Conservation (phyloP, 768 basidiomycete species). For the Rhizopogon vulgaris region DNA sequence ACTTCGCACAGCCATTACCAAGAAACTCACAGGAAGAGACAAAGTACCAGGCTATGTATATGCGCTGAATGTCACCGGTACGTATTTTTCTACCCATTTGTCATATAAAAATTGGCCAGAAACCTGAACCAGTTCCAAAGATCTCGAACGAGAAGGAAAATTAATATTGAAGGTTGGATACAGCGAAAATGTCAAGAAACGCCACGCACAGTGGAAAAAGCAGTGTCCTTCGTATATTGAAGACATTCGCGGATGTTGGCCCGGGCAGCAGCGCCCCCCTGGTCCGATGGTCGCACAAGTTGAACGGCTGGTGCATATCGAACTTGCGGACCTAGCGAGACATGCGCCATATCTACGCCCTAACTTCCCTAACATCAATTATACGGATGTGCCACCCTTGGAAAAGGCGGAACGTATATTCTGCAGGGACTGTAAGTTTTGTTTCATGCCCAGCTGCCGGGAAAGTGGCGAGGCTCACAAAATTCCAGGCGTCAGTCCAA, state of each 20-base stretch:
- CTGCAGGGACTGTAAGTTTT: conserved; percentile 42
- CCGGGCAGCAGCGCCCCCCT: conserved; percentile 54
- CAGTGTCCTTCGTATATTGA: conserved; percentile 74
- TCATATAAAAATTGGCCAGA: neutral
- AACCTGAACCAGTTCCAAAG: conserved; percentile 10
- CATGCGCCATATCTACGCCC: conserved; percentile 56
- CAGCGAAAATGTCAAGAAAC: conserved; percentile 61
- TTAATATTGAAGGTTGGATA: conserved; percentile 77
- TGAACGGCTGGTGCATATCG: conserved; percentile 76
- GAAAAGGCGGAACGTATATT: conserved; percentile 14
- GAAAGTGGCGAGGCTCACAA: neutral
- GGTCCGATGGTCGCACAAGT: conserved; percentile 66
- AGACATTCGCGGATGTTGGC: conserved; percentile 70
- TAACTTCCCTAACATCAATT: conserved; percentile 34
- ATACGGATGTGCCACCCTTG: conserved; percentile 13
- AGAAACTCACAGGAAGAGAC: conserved; percentile 50
- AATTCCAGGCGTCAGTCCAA: conserved; percentile 27
- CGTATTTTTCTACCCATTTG: conserved; percentile 4
- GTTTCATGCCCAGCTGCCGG: conserved; percentile 21
- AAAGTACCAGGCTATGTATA: conserved; percentile 79
- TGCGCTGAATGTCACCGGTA: conserved; percentile 53
- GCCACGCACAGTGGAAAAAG: conserved; percentile 74
- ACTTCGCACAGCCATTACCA: conserved; percentile 47
- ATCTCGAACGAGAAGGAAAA: conserved; percentile 26
- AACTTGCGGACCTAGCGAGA: conserved; percentile 62